These are phyloP conservation scores for Neurospora sp. DNA, from an alignment of 495 filamentous ascomycete genomes.

Conservation along the genomic window DNA sequence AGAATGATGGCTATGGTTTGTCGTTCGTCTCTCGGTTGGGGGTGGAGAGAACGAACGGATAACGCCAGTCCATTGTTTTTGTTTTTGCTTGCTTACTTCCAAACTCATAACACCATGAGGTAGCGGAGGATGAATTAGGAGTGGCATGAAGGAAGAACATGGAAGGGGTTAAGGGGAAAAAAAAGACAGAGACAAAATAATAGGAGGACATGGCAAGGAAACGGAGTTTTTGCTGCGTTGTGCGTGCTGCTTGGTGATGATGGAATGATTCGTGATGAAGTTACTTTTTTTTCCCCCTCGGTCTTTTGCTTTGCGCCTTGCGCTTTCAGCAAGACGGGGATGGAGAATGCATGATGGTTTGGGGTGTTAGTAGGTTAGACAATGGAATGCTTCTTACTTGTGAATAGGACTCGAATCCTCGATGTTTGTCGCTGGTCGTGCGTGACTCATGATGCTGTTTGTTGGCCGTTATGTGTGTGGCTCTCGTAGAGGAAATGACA, in stretches of 20 bases:
- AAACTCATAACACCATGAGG: background rate
- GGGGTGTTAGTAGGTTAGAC: background rate
- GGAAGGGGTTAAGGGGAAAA: background rate
- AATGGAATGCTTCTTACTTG: background rate
- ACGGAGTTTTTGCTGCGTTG: background rate
- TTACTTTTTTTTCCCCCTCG: background rate
- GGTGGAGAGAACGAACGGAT: background rate
- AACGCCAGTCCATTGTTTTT: background rate
- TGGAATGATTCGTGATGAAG: background rate
- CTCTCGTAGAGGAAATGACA: too few relatives aligned
- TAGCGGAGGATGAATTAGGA: background rate
- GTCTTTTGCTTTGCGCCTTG: background rate
- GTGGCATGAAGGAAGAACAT: background rate
- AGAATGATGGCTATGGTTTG: background rate
- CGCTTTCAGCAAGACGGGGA: background rate
- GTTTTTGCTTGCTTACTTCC: background rate
- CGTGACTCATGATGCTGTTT: background rate
- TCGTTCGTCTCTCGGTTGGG: background rate
- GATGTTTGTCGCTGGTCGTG: background rate
- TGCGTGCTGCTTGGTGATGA: background rate
- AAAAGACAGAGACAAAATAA: background rate
- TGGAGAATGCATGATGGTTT: background rate
- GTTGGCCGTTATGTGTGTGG: background rate
- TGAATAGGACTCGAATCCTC: background rate
- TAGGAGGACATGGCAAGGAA: background rate